Conservation (phyloP, 257 asterid species). For the Marsdenia floribunda region DNA sequence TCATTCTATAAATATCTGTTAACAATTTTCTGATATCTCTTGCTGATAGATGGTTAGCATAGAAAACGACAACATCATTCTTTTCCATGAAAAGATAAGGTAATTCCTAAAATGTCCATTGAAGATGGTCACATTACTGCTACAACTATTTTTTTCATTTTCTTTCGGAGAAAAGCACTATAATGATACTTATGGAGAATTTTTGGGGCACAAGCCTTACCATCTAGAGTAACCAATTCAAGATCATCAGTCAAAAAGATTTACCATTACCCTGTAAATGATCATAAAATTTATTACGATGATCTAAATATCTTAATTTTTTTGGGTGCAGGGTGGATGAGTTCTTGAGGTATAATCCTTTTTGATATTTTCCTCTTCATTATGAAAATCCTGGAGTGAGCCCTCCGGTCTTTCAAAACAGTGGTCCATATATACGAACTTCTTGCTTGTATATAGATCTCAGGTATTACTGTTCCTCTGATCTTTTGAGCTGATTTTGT, state of each 20-base stretch:
- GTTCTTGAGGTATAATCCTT: constrained; percentile 59
- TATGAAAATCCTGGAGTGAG: constrained; percentile 3
- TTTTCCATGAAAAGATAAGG: constrained; percentile 88
- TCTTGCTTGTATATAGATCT: constrained; percentile 13
- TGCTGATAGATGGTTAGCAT: constrained; percentile 62
- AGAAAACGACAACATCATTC: constrained; percentile 67
- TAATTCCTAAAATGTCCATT: constrained; percentile 17
- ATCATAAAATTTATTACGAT: neutral
- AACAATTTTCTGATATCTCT: constrained; percentile 8
- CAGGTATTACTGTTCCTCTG: constrained; percentile 8
- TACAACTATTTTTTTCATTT: neutral
- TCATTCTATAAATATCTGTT: neutral
- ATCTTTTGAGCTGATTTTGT: constrained; percentile 18
- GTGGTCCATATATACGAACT: constrained; percentile 13
- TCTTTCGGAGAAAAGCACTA: neutral
- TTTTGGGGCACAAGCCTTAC: neutral
- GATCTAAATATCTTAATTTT: constrained; percentile 15
- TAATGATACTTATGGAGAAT: neutral
- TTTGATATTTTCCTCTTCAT: constrained; percentile 14
- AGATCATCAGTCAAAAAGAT: neutral
- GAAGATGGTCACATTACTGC: neutral
- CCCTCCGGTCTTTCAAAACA: neutral
- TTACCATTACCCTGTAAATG: neutral
- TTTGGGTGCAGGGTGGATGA: constrained; percentile 73
- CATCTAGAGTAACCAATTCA: neutral